Evolutionary conservation across 73 alveolate genomes (phyloP).

Genomic region (Strombidium stylifer): DNA sequence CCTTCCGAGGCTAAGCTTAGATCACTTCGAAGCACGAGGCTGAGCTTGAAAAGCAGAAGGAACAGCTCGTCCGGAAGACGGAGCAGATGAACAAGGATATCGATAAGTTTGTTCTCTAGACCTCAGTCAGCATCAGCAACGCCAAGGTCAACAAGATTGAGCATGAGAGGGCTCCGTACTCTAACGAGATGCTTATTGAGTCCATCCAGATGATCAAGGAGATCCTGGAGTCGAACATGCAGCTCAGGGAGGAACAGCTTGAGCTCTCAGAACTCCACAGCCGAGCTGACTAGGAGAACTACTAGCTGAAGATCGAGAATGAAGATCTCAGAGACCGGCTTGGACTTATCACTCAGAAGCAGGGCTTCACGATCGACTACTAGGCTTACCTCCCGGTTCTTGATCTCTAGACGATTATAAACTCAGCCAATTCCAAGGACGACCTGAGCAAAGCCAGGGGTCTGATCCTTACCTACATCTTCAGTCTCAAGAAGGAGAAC

Average conservation of each 20-base stretch:
- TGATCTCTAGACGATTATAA: conserved; percentile 1
- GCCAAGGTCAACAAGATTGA: not conserved
- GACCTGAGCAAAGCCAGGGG: conserved; percentile 1
- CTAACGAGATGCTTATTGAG: conserved; percentile 54
- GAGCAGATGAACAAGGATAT: not conserved
- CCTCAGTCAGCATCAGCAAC: not conserved
- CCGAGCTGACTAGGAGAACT: conserved; percentile 28
- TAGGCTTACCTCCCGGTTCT: conserved; percentile 6
- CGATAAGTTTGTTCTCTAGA: not conserved
- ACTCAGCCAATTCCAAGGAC: not conserved
- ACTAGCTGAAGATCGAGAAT: conserved; percentile 44
- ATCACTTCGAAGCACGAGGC: not conserved
- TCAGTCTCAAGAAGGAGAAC: conserved; percentile 23
- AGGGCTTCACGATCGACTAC: conserved; percentile 22
- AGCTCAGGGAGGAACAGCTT: conserved; percentile 49
- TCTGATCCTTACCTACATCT: conserved; percentile 11
- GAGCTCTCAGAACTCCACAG: conserved; percentile 18
- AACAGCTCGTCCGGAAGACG: not conserved
- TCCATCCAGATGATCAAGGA: conserved; percentile 65
- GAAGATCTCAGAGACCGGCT: conserved; percentile 61
- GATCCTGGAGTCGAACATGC: conserved; percentile 50
- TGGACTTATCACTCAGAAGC: conserved; percentile 17
- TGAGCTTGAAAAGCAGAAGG: not conserved
- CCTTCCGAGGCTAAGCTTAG: too few species aligned
- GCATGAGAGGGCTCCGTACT: too few species aligned